A percentile compares a stretch with the other conserved stretches of the same genome.
Evolutionary conservation across 306 rosid genomes (phyloP).

Genomic region (Alnus rubra): DNA sequence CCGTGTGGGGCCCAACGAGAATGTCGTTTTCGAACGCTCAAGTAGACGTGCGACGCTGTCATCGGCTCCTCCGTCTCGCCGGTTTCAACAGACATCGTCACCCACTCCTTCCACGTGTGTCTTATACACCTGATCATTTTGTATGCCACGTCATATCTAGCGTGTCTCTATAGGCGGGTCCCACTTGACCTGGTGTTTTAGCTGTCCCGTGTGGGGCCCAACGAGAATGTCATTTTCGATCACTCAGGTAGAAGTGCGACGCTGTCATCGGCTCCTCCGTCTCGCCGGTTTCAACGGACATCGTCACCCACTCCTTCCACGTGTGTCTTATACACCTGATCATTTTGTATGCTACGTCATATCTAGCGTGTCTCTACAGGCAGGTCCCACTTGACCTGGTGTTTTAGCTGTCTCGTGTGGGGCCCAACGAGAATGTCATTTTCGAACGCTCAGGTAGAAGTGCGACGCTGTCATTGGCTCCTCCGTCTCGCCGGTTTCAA

Average conservation of each 20-base stretch:
- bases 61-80: background rate
- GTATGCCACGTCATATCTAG: background rate
- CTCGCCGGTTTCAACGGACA: constrained; percentile 12
- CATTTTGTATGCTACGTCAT: background rate
- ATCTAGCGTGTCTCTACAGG: background rate
- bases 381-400: constrained; percentile 28
- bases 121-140: background rate
- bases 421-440: constrained; percentile 27
- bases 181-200: constrained; percentile 22
- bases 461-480: constrained; percentile 25
- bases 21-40: constrained; percentile 33
- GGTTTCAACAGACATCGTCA: constrained; percentile 14
- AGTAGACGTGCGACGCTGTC: constrained; percentile 22
- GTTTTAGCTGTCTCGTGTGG: constrained; percentile 19
- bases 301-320: constrained; percentile 18
- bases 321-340: constrained; percentile 3
- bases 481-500: constrained; percentile 1
- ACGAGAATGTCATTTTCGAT: constrained; percentile 31
- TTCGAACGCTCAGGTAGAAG: constrained; percentile 31
- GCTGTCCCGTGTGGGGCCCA: constrained; percentile 21
- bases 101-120: constrained; percentile 29
- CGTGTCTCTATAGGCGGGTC: constrained; percentile 11
- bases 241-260: constrained; percentile 23
- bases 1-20: constrained; percentile 11
- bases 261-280: constrained; percentile 3